Evolutionary conservation across 2,329 filamentous ascomycete species (phyloP), one percentile per base, ranked within the genome.

Genomic region (Calonectria montana): DNA sequence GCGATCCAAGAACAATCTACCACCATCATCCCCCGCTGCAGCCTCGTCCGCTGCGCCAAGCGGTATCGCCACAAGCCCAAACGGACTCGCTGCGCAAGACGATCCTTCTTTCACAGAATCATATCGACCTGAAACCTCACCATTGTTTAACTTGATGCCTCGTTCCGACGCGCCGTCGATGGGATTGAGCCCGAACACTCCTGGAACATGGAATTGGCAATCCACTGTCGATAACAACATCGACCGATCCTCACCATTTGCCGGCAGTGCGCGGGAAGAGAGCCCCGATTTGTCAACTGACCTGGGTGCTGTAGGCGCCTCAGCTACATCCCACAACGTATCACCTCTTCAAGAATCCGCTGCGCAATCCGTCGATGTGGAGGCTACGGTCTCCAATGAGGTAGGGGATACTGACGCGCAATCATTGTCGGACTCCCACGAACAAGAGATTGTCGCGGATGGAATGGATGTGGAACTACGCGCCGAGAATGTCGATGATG

Each of bases 91-190:
- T 37, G 75, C 73, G 3, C 16, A 39, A 27, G 77, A 79, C 15
- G 76, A 79, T 27, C 25, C 59, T 15, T 77, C 76, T n/a, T 79
- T 79, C 35, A 76, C 77, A n/a, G 77, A 79, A 25, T 79, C 77
- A 0, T 79, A 74, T 65, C 71, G 72, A 12, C 77, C 74, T 29
- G 77, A 79, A 41, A 57, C 70, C 1, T 79, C 77, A 2, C 77
- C 77, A 23, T 45, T 79, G 7, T 79, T 79, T 62, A 78, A 78
- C 18, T 72, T 72, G 27, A 25, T 70, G 12, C 35, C 74, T 29
- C 73, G 59, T 21, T 31, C 68, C 9, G 55, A 37, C 43, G 55
- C 69, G 15, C 31, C 66, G 39, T 55, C 71, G 2, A 18, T 62
- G 2, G 59, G 35, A 9, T 61, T 68, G 50, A 78, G 71, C 55